Percentiles rank a stretch among this genome's conserved stretches.
Evolutionary conservation across 2,329 filamentous ascomycete species (phyloP).

Genomic region (Fusarium humuli): DNA sequence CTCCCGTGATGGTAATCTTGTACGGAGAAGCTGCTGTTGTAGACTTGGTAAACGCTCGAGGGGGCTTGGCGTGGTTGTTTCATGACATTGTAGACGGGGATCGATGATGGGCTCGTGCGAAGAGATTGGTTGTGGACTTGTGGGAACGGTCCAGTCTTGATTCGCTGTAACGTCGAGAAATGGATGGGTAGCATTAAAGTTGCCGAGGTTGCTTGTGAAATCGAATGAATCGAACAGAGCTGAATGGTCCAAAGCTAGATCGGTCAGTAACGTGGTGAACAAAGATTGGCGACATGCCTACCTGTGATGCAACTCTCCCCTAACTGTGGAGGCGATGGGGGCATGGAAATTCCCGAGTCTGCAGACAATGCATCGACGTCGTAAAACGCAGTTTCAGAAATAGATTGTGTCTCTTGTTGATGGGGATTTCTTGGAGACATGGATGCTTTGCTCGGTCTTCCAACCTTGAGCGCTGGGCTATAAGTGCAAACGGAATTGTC

Average conservation of each 20-base stretch:
- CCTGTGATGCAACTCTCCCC: background rate
- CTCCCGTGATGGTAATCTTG: background rate
- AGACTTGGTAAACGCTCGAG: background rate
- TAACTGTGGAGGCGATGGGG: background rate
- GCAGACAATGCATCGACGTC: background rate
- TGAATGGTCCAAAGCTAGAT: background rate
- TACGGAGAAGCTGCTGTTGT: background rate
- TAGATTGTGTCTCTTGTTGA: background rate
- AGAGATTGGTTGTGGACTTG: background rate
- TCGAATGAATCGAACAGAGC: background rate
- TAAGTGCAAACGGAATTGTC: background rate
- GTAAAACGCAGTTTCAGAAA: background rate
- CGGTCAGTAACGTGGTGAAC: background rate
- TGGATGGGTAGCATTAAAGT: background rate
- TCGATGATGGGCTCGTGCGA: background rate
- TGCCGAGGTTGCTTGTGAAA: background rate
- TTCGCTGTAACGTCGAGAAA: background rate
- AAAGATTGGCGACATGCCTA: background rate
- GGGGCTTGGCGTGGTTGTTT: background rate
- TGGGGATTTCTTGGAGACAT: background rate
- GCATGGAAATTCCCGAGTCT: slow-evolving; percentile 4
- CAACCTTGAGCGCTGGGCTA: slow-evolving; percentile 2
- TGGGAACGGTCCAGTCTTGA: background rate
- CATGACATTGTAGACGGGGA: background rate
- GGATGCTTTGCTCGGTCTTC: background rate